These are phyloP conservation scores for Sicyos edulis DNA, from an alignment of 306 rosid genomes.

Conservation along the genomic window DNA sequence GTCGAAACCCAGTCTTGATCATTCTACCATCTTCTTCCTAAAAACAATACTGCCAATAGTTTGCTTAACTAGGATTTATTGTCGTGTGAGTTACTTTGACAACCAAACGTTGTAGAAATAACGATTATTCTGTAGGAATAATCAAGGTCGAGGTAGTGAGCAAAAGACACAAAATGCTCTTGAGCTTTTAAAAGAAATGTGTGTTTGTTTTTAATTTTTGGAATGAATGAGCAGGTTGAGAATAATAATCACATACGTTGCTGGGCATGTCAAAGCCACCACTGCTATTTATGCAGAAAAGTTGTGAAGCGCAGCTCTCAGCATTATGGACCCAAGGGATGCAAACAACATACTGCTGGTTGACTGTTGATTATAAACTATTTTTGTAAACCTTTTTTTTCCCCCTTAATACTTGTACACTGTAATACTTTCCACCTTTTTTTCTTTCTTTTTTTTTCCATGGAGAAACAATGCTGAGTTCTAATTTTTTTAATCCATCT, in stretches of 20 bases:
- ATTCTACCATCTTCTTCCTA: background rate
- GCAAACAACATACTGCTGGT: slow-evolving; percentile 69
- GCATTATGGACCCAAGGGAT: slow-evolving; percentile 81
- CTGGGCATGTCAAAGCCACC: slow-evolving; percentile 81
- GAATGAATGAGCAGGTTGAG: slow-evolving; percentile 48
- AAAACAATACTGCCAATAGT: too few species aligned
- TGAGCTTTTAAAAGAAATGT: background rate
- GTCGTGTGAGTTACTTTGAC: too few species aligned
- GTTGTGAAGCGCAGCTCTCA: slow-evolving; percentile 54
- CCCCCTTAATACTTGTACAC: background rate
- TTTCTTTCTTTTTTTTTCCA: background rate
- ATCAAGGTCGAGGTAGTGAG: too few species aligned
- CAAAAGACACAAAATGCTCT: background rate
- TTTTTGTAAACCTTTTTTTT: background rate
- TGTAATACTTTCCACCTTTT: background rate
- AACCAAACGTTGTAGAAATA: too few species aligned
- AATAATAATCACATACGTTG: slow-evolving; percentile 81
- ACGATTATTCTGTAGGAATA: too few species aligned
- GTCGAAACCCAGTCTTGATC: background rate
- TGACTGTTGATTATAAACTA: too few species aligned
- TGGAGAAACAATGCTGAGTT: background rate
- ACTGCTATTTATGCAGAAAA: slow-evolving; percentile 70
- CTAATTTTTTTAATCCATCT: background rate
- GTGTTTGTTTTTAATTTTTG: background rate
- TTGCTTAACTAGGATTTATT: background rate